Percentiles rank a stretch among this genome's conserved stretches.
These are phyloP conservation scores for Suillus ampliporus DNA, from an alignment of 768 basidiomycete species.

Conservation along the genomic window DNA sequence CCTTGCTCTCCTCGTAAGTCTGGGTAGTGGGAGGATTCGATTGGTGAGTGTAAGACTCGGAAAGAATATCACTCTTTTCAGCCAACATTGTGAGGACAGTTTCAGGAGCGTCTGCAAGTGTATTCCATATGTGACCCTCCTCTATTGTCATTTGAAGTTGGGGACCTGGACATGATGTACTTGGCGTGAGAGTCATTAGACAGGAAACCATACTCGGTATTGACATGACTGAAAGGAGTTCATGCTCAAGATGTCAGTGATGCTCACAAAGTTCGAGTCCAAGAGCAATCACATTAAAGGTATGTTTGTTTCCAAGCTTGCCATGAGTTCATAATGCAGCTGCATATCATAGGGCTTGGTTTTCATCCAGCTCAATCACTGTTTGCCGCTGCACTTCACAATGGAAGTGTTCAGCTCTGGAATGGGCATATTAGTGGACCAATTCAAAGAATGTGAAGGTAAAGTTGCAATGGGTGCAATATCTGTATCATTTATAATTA, in stretches of 20 bases:
- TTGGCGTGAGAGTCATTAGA: conserved; percentile 38
- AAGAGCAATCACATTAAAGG: conserved; percentile 99
- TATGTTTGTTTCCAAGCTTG: conserved; percentile 35
- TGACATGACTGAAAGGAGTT: conserved; percentile 1
- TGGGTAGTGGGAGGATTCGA: conserved; percentile 61
- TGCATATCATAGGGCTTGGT: conserved; percentile 66
- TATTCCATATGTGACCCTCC: conserved; percentile 66
- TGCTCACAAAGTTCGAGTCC: conserved; percentile 98
- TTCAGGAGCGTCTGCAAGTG: conserved; percentile 37
- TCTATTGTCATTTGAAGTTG: conserved; percentile 64
- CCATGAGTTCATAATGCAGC: conserved; percentile 6
- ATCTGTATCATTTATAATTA: conserved; percentile 15
- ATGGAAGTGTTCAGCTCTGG: conserved; percentile 98
- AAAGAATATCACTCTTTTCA: conserved; percentile 60
- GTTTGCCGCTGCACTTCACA: conserved; percentile 94
- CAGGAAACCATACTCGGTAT: background rate
- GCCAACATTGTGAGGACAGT: conserved; percentile 41
- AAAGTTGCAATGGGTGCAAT: conserved; percentile 9
- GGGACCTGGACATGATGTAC: conserved; percentile 61
- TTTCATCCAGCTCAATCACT: conserved; percentile 96
- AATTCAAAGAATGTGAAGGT: conserved; percentile 99
- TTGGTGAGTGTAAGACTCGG: conserved; percentile 68
- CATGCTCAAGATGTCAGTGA: conserved; percentile 74
- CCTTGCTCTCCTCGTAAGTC: conserved; percentile 74
- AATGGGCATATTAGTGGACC: conserved; percentile 99